Base-by-base conservation (phyloP, 768 basidiomycete species). In the Tephrocybe sp. region DNA sequence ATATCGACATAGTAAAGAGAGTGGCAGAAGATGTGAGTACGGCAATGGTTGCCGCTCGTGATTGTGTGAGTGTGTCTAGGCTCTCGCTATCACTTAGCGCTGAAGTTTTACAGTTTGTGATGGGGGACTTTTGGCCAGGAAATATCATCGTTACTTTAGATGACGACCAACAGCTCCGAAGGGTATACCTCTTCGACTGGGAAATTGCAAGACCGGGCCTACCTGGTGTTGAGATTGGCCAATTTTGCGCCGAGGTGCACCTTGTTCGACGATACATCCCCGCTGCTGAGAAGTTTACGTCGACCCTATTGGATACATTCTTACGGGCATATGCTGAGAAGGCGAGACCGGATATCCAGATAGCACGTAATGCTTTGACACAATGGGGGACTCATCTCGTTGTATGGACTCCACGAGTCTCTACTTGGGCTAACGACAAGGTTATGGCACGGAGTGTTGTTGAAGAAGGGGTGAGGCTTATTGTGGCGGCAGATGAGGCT, bases 71-170 rank as follows among this genome's bases (percentile, higher is more conserved):
- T 57, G 34, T 11, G 15, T 32, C 24, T 23, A 4, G 14, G 3
- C 3, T n/a, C 1, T 26, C 14, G 4, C 24, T n/a, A 36, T 26
- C n/a, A n/a, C n/a, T n/a, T n/a, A 3, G 25, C 30, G n/a, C 20
- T 41, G 15, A 11, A 38, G 28, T 18, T 9, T 59, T 67, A 68
- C 51, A 36, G 76, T 69, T 77, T 42, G 73, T 76, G n/a, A 81
- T 81, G 80, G 86, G 87, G 0, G 87, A 88, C 62, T 83, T 88
- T 57, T 88, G 86, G 85, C 78, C 86, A 1, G 86, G 85, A 0
- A 88, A 88, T 58, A 56, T 88, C 40, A 68, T 86, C 54, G 57
- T 86, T n/a, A 63, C 57, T 10, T 60, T 74, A 10, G 65, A 65
- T 42, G 60, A 59, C 5, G 60, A 66, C 1, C 70, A 69, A 11